Evolutionary conservation across 257 asterid species (phyloP).

Genomic region (Petunia secreta): DNA sequence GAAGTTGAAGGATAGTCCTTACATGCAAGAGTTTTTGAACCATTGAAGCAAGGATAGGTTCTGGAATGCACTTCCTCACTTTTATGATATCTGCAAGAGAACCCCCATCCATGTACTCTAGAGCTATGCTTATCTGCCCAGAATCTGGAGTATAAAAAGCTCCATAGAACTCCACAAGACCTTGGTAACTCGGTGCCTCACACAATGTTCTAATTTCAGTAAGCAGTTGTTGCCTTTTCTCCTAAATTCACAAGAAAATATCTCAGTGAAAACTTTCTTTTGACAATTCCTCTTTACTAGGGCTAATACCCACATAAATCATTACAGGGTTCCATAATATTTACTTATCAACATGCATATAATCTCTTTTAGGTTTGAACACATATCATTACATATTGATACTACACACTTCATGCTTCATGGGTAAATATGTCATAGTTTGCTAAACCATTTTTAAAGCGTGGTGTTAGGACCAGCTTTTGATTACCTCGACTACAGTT

Average conservation of each 20-base stretch:
- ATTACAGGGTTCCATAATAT: not conserved
- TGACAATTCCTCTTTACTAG: not conserved
- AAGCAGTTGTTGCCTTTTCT: slow-evolving; percentile 95
- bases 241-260: slow-evolving; percentile 52
- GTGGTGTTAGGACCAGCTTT: no score
- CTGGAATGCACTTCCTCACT: slow-evolving; percentile 69
- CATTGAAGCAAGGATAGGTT: slow-evolving; percentile 76
- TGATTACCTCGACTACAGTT: not conserved
- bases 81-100: slow-evolving; percentile 87
- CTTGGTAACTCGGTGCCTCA: slow-evolving; percentile 91
- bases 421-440: not conserved
- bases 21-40: slow-evolving; percentile 86
- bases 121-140: slow-evolving; percentile 96
- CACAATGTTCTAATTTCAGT: slow-evolving; percentile 94
- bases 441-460: no score
- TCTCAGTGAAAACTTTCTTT: slow-evolving; percentile 28
- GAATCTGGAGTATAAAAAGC: slow-evolving; percentile 97
- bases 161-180: slow-evolving; percentile 93
- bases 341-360: not conserved
- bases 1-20: slow-evolving; percentile 37
- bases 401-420: not conserved
- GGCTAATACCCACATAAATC: not conserved
- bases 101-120: slow-evolving; percentile 98
- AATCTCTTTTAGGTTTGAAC: not conserved
- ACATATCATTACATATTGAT: not conserved